These are phyloP conservation scores for Balakata baccata DNA, from an alignment of 345 rosid species.

Conservation along the genomic window DNA sequence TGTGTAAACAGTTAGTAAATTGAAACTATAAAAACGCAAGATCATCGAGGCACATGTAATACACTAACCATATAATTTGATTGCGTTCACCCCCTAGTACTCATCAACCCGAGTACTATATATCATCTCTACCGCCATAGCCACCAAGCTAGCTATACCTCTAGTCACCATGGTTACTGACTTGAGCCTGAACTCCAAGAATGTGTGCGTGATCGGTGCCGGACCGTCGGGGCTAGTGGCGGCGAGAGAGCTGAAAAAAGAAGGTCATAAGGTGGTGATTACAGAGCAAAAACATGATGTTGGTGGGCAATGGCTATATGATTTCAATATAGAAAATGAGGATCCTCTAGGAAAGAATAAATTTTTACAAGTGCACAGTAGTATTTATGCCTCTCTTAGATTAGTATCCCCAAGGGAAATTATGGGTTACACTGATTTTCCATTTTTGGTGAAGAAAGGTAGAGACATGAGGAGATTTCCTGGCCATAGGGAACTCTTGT, in stretches of 20 bases:
- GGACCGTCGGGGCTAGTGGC: slow-evolving; percentile 90
- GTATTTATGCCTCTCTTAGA: slow-evolving; percentile 79
- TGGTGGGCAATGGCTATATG: slow-evolving; percentile 91
- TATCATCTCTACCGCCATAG: neutral
- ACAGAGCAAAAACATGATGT: slow-evolving; percentile 82
- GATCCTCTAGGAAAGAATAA: slow-evolving; percentile 48
- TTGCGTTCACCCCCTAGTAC: neutral
- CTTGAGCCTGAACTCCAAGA: slow-evolving; percentile 20
- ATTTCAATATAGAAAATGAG: slow-evolving; percentile 53
- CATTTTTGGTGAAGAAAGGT: slow-evolving; percentile 66
- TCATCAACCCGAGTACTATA: too few relatives aligned
- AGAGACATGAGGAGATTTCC: slow-evolving; percentile 83
- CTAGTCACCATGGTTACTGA: slow-evolving; percentile 44
- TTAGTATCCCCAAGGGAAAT: slow-evolving; percentile 73
- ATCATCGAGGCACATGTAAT: neutral
- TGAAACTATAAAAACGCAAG: neutral
- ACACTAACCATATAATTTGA: neutral
- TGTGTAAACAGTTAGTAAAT: too few relatives aligned
- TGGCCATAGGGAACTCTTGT: slow-evolving; percentile 75
- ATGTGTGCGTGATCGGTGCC: slow-evolving; percentile 90
- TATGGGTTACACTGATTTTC: slow-evolving; percentile 89
- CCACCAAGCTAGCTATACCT: neutral
- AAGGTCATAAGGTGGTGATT: slow-evolving; percentile 68
- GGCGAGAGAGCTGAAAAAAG: slow-evolving; percentile 81
- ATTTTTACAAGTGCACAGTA: slow-evolving; percentile 62